Base-by-base conservation (phyloP, 2,329 filamentous ascomycete genomes). In the Epichloe festucae region DNA sequence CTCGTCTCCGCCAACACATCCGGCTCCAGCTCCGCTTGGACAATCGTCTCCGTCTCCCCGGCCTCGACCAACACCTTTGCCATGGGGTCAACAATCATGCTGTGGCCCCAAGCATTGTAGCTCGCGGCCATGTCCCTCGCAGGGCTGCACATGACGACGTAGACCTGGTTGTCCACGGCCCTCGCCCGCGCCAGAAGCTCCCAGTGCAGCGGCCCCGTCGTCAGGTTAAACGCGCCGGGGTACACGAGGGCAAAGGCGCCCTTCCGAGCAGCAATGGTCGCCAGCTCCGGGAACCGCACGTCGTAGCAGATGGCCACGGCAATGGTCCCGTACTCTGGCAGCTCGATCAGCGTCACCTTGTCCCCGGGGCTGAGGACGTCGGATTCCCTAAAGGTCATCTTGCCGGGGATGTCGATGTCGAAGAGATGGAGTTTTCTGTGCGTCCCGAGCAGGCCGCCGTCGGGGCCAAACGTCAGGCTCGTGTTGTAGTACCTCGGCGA, bases 281-380 rank as follows among this genome's bases (percentile, higher is more conserved):
- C 93, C 11, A 95, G 75, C 70, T 97, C 93, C 0, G 93, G 91
- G 73, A 98, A 98, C 41, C 93, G 88, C 51, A 98, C 81, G 69
- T 98, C 93, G 71, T 98, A 98, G 77, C 93, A 98, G 65, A 98
- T 97, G 35, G 87, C 90, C 4, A 98, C 73, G 4, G 81, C 89
- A 55, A 98, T 79, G 65, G 81, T 85, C 54, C 93, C 93, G 67
- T 95, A 95, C 57, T 86, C 89, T 3, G 90, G 88, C 34, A 96
- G 73, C 58, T 95, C 86, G 27, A 97, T 75, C 3, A 97, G 70
- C 0, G 91, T 95, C 54, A 96, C 71, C 63, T 87, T 84, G 70
- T 91, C 85, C 0, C 93, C 93, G 0, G 91, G 83, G 21, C 80
- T 85, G 36, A 98, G 77, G 40, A 96, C 89, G 56, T 96, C 90